A percentile compares a stretch with the other conserved stretches of the same genome.
These are phyloP conservation scores for Heracleum sosnowskyi DNA, from an alignment of 129 eudicot genomes.

Conservation along the genomic window DNA sequence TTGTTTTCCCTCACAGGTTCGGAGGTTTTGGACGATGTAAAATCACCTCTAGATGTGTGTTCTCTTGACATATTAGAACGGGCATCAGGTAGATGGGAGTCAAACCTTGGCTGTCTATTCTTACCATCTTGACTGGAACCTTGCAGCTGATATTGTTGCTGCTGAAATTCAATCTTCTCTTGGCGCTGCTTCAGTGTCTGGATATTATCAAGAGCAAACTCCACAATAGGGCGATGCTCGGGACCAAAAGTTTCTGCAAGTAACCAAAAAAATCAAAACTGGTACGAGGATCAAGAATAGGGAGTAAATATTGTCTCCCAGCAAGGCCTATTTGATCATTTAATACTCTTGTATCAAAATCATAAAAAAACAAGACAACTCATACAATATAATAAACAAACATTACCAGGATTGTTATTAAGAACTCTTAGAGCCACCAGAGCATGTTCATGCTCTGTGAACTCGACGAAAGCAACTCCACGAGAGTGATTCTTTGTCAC, in stretches of 20 bases:
- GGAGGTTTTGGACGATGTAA: conserved; percentile 8
- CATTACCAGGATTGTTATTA: conserved; percentile 84
- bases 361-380: not conserved
- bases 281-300: not conserved
- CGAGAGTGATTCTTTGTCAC: conserved; percentile 61
- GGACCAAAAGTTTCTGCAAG: conserved; percentile 67
- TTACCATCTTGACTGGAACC: conserved; percentile 17
- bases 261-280: not conserved
- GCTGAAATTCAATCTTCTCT: conserved; percentile 63
- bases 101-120: conserved; percentile 17
- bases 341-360: not conserved
- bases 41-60: conserved; percentile 28
- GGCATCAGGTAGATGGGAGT: conserved; percentile 15
- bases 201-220: conserved; percentile 85
- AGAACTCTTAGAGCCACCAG: conserved; percentile 95
- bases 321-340: not conserved
- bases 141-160: conserved; percentile 51
- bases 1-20: conserved; percentile 14
- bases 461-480: conserved; percentile 93
- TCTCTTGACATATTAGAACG: conserved; percentile 32
- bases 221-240: conserved; percentile 96
- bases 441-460: conserved; percentile 89
- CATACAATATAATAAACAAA: not conserved
- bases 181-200: conserved; percentile 69
- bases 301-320: not conserved